Evolutionary conservation across 305 asterid species (phyloP).

Genomic region (Stenogyne calaminthoides): DNA sequence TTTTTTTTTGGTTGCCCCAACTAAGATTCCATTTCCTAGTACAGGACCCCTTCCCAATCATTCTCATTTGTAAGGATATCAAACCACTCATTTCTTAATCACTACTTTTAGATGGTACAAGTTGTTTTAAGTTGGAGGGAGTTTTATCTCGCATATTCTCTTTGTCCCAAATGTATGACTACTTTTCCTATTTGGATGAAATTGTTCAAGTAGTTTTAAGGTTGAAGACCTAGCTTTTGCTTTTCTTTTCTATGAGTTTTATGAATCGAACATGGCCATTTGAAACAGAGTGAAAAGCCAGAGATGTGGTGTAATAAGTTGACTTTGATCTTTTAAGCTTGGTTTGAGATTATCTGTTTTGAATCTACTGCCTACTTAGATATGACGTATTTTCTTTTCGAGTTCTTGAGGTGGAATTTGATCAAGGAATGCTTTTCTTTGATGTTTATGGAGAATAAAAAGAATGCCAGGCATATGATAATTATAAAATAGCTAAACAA

Average conservation of each 20-base stretch:
- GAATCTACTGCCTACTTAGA: neutral
- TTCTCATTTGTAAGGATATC: neutral
- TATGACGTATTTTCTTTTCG: neutral
- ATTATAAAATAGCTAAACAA: neutral
- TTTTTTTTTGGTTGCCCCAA: neutral
- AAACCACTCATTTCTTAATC: neutral
- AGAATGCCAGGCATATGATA: neutral
- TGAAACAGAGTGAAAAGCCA: neutral
- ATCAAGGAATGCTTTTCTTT: neutral
- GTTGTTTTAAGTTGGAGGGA: constrained; percentile 2
- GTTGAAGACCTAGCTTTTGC: neutral
- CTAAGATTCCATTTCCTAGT: neutral
- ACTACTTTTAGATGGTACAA: neutral
- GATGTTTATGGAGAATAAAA: neutral
- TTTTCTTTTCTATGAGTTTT: neutral
- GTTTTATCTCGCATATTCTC: neutral
- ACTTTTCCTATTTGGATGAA: neutral
- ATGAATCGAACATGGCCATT: neutral
- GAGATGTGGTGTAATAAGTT: neutral
- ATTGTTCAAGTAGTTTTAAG: neutral
- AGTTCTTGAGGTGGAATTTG: neutral
- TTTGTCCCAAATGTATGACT: neutral
- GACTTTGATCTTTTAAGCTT: neutral
- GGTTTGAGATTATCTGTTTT: neutral
- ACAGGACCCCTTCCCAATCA: neutral